Conservation (phyloP, 345 rosid genomes). For the Bretschneidera sinensis region DNA sequence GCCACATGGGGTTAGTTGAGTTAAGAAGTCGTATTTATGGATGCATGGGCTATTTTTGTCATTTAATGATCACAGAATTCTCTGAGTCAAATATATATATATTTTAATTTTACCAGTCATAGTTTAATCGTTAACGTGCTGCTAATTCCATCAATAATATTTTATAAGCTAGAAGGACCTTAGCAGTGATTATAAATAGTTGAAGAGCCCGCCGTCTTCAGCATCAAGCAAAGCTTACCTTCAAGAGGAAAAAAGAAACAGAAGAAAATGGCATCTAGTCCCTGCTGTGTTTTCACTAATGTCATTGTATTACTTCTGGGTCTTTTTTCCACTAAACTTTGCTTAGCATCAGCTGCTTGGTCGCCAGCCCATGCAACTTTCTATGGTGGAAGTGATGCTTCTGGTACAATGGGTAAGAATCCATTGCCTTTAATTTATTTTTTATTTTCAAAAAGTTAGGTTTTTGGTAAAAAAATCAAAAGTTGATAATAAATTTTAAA, state of each 20-base stretch:
- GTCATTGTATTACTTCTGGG: constrained; percentile 26
- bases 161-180: constrained; percentile 8
- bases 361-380: constrained; percentile 52
- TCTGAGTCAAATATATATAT: no score
- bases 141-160: not conserved
- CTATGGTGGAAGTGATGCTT: constrained; percentile 61
- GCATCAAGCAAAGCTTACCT: constrained; percentile 14
- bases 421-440: not conserved
- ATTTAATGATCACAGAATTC: no score
- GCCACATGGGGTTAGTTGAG: no score
- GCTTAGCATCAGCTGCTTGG: constrained; percentile 44
- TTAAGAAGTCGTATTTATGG: no score
- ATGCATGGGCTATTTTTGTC: no score
- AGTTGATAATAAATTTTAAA: no score
- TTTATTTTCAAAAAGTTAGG: no score
- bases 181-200: constrained; percentile 35
- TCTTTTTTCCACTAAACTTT: constrained; percentile 17
- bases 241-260: not conserved
- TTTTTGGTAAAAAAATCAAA: no score
- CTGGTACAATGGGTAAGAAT: constrained; percentile 56
- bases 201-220: constrained; percentile 12
- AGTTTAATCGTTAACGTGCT: not conserved
- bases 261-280: constrained; percentile 29
- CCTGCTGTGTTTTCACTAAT: constrained; percentile 9
- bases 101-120: no score